Conservation (phyloP, 139 green algal genomes). For the Closterium sp. region DNA sequence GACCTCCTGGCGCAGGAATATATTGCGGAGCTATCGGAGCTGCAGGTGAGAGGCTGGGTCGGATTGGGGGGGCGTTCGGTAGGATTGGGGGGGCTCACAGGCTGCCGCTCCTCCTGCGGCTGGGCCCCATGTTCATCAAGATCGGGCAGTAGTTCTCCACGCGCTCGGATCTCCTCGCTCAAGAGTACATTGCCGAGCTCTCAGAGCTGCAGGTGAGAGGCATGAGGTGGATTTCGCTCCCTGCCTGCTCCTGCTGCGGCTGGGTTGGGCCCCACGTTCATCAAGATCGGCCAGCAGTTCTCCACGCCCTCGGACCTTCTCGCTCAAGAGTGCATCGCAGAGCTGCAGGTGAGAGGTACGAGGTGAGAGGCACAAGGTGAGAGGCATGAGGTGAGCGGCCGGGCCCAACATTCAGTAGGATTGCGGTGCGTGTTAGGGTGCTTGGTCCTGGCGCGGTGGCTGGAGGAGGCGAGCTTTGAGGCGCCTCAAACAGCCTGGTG, state of each 20-base stretch:
- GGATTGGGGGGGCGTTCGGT: not conserved
- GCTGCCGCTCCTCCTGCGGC: slow-evolving; percentile 79
- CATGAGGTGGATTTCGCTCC: too few relatives aligned
- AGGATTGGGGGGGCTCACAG: slow-evolving; percentile 57
- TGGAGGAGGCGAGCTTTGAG: too few relatives aligned
- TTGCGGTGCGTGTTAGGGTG: too few relatives aligned
- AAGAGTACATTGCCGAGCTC: slow-evolving; percentile 95
- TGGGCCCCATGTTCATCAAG: slow-evolving; percentile 96
- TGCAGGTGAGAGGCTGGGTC: slow-evolving; percentile 67
- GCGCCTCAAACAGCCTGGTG: too few relatives aligned
- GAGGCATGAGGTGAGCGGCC: too few relatives aligned
- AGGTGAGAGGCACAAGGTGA: too few relatives aligned
- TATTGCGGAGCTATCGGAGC: slow-evolving; percentile 90
- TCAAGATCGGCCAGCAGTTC: slow-evolving; percentile 95
- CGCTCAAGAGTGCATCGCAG: slow-evolving; percentile 87
- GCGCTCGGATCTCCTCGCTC: slow-evolving; percentile 81
- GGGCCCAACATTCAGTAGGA: too few relatives aligned
- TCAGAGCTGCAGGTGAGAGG: slow-evolving; percentile 58
- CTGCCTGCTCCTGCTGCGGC: slow-evolving; percentile 86
- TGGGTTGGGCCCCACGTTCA: slow-evolving; percentile 86
- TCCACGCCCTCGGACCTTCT: slow-evolving; percentile 85
- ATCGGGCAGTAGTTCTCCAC: slow-evolving; percentile 96
- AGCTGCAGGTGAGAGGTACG: slow-evolving; percentile 76
- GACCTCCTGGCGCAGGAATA: slow-evolving; percentile 94
- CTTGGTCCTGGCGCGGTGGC: too few relatives aligned